Base-by-base conservation (phyloP, 1,284 basidiomycete species). In the Ustilago bromivora region DNA sequence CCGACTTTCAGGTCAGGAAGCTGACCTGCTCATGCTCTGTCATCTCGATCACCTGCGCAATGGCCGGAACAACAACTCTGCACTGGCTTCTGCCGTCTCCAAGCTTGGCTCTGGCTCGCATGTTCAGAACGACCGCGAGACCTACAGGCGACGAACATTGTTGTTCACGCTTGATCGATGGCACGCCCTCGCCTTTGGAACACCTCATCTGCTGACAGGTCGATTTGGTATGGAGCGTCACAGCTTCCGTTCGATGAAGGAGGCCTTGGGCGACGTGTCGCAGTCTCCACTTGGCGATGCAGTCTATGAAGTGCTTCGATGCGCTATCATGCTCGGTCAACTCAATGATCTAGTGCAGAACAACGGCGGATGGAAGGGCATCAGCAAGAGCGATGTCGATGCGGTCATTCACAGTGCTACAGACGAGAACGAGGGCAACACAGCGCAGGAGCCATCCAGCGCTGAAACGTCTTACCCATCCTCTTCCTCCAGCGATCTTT, bases 81-180 rank as follows among this genome's bases (percentile, higher is more conserved):
- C 73, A 2, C 64, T 81, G 1, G 79, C 79, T 2, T 77, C 78
- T 35, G 79, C 77, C 9, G 73, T 76, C 5, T 62, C 79, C 19
- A 80, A 80, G 63, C 64, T 78, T 5, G 76, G 67, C n/a, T 76
- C 70, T 28, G 66, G 76, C 31, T 52, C 35, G 6, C 28, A 41
- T 11, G 38, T 61, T 54, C 65, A 72, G n/a, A 54, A 57, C 19
- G 65, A 60, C 32, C 53, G 63, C 54, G 77, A 69, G 56, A 70
- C 66, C 32, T 70, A 73, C 49, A 49, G 79, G 19, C 59, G 77
- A 6, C 19, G 77, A 28, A 71, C 71, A 47, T 23, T 81, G 40
- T 56, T 76, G 17, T 74, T 76, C 60, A 76, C 73, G 66, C 60
- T 81, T 13, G 79, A 81, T 57, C 69, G 79, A 32, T 81, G 79